Conservation (phyloP, 148 eudicot species). For the Salicornia ramosissima region DNA sequence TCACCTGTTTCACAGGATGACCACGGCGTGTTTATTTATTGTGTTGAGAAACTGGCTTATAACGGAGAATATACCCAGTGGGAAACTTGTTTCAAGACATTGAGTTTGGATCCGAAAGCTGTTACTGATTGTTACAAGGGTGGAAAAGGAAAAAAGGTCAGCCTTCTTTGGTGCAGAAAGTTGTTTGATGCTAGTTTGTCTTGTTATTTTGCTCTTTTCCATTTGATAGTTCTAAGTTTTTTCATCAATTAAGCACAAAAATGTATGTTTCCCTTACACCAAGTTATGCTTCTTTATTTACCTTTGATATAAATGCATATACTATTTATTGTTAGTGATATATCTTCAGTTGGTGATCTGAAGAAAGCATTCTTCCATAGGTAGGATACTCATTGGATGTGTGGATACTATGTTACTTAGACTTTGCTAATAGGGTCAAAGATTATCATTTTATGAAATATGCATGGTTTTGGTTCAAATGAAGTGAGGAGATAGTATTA, state of each 20-base stretch:
- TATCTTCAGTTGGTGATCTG: too few species aligned
- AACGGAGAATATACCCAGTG: conserved; percentile 44
- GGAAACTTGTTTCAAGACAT: conserved; percentile 54
- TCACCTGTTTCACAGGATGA: conserved; percentile 36
- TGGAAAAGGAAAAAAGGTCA: conserved; percentile 54
- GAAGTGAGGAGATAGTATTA: too few species aligned
- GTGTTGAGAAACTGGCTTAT: conserved; percentile 56
- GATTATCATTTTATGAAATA: too few species aligned
- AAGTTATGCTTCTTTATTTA: too few species aligned
- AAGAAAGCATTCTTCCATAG: too few species aligned
- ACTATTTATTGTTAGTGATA: too few species aligned
- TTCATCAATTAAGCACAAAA: background rate
- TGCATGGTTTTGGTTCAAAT: too few species aligned
- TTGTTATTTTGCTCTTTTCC: background rate
- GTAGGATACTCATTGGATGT: too few species aligned
- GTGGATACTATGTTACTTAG: too few species aligned
- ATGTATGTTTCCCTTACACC: too few species aligned
- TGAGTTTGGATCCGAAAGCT: conserved; percentile 45
- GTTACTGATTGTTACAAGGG: conserved; percentile 42
- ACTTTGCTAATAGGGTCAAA: too few species aligned
- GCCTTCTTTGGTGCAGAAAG: background rate
- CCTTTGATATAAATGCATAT: too few species aligned
- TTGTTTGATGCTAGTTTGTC: background rate
- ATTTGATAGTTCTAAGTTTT: background rate
- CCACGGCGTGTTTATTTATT: conserved; percentile 60